phyloP scores from a whole-genome alignment of 495 filamentous ascomycete species.

The Cryomyces minteri region DNA sequence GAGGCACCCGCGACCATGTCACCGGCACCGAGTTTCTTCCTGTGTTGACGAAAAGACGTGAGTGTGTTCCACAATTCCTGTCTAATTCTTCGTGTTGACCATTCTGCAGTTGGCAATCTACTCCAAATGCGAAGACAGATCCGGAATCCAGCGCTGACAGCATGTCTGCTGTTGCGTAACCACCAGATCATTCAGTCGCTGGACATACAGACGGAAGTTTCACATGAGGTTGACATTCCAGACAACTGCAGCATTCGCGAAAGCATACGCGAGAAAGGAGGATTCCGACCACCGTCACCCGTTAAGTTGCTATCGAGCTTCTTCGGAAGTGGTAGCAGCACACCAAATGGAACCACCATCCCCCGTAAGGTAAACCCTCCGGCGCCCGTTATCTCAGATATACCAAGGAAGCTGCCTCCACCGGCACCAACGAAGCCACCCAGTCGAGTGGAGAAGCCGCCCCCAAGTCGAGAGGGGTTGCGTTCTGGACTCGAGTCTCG shows the following conservation, averaged over 20 bases:
- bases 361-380: slow-evolving; percentile 5
- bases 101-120: slow-evolving; percentile 37
- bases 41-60: slow-evolving; percentile 49
- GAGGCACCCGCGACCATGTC: slow-evolving; percentile 46
- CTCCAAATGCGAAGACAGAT: slow-evolving; percentile 50
- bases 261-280: slow-evolving; percentile 30
- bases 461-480: too few relatives aligned
- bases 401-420: slow-evolving; percentile 16
- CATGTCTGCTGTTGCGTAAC: slow-evolving; percentile 43
- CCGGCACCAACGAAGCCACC: not conserved
- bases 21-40: slow-evolving; percentile 47
- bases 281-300: slow-evolving; percentile 60
- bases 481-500: not conserved
- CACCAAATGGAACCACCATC: slow-evolving; percentile 12
- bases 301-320: slow-evolving; percentile 82
- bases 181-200: slow-evolving; percentile 58
- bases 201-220: slow-evolving; percentile 38
- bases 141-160: slow-evolving; percentile 45
- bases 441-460: too few relatives aligned
- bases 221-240: slow-evolving; percentile 7
- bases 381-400: slow-evolving; percentile 11
- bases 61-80: slow-evolving; percentile 12
- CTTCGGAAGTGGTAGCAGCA: slow-evolving; percentile 31
- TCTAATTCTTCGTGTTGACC: slow-evolving; percentile 5
- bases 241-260: too few relatives aligned